phyloP scores from a whole-genome alignment of 1,139 yeast genomes.

The Debaryomyces sp. region DNA sequence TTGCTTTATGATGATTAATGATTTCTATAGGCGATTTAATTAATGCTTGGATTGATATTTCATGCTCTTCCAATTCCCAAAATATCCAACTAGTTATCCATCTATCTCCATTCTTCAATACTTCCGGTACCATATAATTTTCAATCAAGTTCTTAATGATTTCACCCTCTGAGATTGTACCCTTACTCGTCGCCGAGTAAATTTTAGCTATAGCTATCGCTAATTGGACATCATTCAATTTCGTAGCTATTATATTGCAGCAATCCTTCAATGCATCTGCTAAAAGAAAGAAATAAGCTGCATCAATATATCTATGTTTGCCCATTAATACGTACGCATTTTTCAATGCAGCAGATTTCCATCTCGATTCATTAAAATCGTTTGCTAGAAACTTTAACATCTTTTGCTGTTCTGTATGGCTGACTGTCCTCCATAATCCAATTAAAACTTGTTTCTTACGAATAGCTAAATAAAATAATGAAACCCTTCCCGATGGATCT shows the following conservation, averaged over 20 bases:
- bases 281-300: slow-evolving; percentile 87
- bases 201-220: slow-evolving; percentile 83
- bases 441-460: slow-evolving; percentile 73
- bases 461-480: slow-evolving; percentile 78
- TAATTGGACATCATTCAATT: slow-evolving; percentile 66
- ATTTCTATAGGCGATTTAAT: slow-evolving; percentile 57
- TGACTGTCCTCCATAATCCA: slow-evolving; percentile 82
- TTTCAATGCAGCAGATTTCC: slow-evolving; percentile 88
- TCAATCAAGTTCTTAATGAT: slow-evolving; percentile 54
- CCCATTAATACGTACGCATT: slow-evolving; percentile 91
- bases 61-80: slow-evolving; percentile 63
- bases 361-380: slow-evolving; percentile 72
- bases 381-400: slow-evolving; percentile 75
- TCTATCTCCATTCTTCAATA: slow-evolving; percentile 66
- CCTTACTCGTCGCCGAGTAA: slow-evolving; percentile 39
- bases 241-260: slow-evolving; percentile 68
- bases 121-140: slow-evolving; percentile 56
- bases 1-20: slow-evolving; percentile 24
- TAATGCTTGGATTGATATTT: slow-evolving; percentile 64
- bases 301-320: slow-evolving; percentile 82
- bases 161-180: slow-evolving; percentile 12
- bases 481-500: slow-evolving; percentile 73
- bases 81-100: slow-evolving; percentile 86
- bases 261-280: slow-evolving; percentile 79
- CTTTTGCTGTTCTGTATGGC: slow-evolving; percentile 81